A percentile compares a stretch with the other conserved stretches of the same genome.
Evolutionary conservation across 2,329 filamentous ascomycete genomes (phyloP).

Genomic region (Ascochyta fabae): DNA sequence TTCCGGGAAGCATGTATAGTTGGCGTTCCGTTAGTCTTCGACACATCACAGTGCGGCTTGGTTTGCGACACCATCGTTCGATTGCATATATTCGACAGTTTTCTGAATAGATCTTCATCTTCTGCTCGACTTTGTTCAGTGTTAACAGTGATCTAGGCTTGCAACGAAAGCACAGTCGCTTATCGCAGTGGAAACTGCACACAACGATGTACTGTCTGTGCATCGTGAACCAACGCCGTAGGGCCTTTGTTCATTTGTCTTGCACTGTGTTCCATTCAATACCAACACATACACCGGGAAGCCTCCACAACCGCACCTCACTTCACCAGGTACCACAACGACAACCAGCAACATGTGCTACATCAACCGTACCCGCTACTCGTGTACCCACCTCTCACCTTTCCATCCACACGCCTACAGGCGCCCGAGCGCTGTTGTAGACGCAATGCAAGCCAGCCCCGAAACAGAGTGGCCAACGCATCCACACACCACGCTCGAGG

Average conservation of each 20-base stretch:
- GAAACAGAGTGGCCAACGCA: conserved; percentile 17
- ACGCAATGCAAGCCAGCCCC: conserved; percentile 1
- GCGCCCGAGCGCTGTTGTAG: background rate
- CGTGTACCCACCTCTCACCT: conserved; percentile 13
- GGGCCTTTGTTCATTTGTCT: too few species aligned
- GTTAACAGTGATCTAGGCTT: background rate
- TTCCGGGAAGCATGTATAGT: conserved; percentile 16
- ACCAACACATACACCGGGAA: background rate
- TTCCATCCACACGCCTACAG: conserved; percentile 7
- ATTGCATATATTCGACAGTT: conserved; percentile 16
- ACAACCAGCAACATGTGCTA: conserved; percentile 9
- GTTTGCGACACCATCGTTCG: conserved; percentile 7
- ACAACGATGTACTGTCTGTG: too few species aligned
- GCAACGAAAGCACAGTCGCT: too few species aligned
- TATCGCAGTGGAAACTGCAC: too few species aligned
- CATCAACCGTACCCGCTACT: conserved; percentile 13
- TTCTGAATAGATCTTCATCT: conserved; percentile 11
- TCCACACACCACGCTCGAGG: background rate
- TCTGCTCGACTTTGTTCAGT: too few species aligned
- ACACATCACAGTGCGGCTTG: conserved; percentile 7
- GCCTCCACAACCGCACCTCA: background rate
- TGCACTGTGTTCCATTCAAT: background rate
- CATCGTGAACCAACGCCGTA: too few species aligned
- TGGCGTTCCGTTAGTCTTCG: conserved; percentile 15
- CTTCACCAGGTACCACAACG: background rate